phyloP scores from a whole-genome alignment of 768 basidiomycete species.

The Phylloporus sp. region DNA sequence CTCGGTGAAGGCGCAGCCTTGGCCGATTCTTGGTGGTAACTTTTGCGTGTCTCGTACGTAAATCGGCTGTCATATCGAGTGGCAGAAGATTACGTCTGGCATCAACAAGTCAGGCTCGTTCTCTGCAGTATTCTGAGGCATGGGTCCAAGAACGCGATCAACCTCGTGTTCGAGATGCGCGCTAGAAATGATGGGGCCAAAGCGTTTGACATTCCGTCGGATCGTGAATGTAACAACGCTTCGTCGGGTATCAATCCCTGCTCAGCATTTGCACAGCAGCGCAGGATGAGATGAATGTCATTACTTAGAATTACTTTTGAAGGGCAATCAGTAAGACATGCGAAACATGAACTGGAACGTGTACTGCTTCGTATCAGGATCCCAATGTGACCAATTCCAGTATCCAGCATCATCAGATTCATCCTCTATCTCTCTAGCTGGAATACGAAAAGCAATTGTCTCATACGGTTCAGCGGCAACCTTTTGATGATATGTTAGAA shows the following conservation, averaged over 20 bases:
- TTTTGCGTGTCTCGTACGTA: too few relatives aligned
- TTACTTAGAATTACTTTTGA: not conserved
- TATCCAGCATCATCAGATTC: constrained; percentile 86
- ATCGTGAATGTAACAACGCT: not conserved
- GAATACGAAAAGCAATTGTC: constrained; percentile 98
- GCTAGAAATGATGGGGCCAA: too few relatives aligned
- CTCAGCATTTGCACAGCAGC: not conserved
- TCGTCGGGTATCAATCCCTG: not conserved
- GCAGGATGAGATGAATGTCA: not conserved
- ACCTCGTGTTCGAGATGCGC: too few relatives aligned
- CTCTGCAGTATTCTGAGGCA: too few relatives aligned
- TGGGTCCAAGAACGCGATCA: too few relatives aligned
- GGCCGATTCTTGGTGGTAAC: too few relatives aligned
- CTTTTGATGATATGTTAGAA: constrained; percentile 42
- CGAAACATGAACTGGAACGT: constrained; percentile 98
- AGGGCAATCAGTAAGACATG: constrained; percentile 35
- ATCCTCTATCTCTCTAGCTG: constrained; percentile 94
- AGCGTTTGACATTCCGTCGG: not conserved
- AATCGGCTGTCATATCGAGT: too few relatives aligned
- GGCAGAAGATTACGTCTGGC: too few relatives aligned
- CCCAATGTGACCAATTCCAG: constrained; percentile 99
- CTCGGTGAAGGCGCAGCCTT: too few relatives aligned
- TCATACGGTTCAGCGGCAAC: constrained; percentile 99
- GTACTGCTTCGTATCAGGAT: constrained; percentile 98
- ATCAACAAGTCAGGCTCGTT: too few relatives aligned